These are phyloP conservation scores for Sesbania bispinosa DNA, from an alignment of 306 rosid genomes.

Conservation along the genomic window DNA sequence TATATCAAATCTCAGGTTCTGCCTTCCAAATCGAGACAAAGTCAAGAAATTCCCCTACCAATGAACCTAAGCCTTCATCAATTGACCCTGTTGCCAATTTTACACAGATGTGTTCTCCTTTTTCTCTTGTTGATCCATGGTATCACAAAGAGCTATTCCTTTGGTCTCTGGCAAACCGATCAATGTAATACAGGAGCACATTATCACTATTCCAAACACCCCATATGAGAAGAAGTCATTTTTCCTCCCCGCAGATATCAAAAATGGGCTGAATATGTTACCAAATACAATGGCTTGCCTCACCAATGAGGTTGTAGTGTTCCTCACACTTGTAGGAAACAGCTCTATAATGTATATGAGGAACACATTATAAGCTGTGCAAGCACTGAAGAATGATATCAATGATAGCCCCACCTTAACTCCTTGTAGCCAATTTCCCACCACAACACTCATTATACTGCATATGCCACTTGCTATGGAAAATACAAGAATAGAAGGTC, in stretches of 20 bases:
- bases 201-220: slow-evolving; percentile 17
- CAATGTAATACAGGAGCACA: slow-evolving; percentile 5
- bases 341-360: slow-evolving; percentile 34
- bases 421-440: background rate
- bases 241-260: slow-evolving; percentile 28
- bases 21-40: no score
- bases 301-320: slow-evolving; percentile 30
- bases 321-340: slow-evolving; percentile 47
- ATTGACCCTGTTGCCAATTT: background rate
- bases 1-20: no score
- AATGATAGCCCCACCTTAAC: slow-evolving; percentile 24
- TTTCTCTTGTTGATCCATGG: slow-evolving; percentile 34
- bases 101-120: background rate
- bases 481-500: slow-evolving; percentile 12
- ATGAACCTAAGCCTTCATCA: background rate
- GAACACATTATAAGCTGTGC: slow-evolving; percentile 27
- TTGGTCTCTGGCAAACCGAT: slow-evolving; percentile 26
- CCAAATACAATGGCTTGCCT: slow-evolving; percentile 34
- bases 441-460: slow-evolving; percentile 18
- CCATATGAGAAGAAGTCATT: slow-evolving; percentile 24
- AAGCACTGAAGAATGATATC: slow-evolving; percentile 31
- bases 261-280: slow-evolving; percentile 13
- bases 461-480: slow-evolving; percentile 21
- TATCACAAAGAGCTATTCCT: slow-evolving; percentile 29
- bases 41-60: background rate